These are phyloP conservation scores for Xanthoceras sorbifolium DNA, from an alignment of 345 rosid species.

Conservation along the genomic window DNA sequence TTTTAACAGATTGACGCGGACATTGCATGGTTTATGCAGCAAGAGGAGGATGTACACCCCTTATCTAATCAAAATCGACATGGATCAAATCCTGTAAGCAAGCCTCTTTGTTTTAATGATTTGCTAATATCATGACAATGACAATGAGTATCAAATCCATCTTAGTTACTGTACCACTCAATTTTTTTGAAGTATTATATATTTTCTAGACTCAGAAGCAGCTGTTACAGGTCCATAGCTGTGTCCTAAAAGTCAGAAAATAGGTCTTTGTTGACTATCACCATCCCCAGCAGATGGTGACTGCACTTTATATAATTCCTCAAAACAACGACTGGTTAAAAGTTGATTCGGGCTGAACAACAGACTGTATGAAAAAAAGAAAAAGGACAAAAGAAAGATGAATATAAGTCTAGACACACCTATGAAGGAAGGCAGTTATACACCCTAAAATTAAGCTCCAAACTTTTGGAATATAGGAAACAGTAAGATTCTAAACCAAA, in stretches of 20 bases:
- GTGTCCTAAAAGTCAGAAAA: not conserved
- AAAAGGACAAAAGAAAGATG: not conserved
- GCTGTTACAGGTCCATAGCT: not conserved
- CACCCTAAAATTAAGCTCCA: not conserved
- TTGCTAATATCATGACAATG: not conserved
- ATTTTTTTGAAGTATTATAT: not conserved
- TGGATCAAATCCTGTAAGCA: constrained; percentile 44
- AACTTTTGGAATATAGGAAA: not conserved
- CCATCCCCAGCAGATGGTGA: not conserved
- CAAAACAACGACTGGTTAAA: not conserved
- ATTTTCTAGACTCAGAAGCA: not conserved
- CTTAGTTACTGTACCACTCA: not conserved
- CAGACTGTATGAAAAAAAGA: not conserved
- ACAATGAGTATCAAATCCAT: not conserved
- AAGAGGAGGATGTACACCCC: constrained; percentile 51
- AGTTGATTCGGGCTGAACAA: not conserved
- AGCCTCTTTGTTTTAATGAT: constrained; percentile 6
- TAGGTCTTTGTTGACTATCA: not conserved
- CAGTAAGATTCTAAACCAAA: not conserved
- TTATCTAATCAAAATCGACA: constrained; percentile 35
- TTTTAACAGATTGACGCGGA: constrained; percentile 60
- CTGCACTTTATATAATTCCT: not conserved
- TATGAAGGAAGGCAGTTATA: not conserved
- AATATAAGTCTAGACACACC: not conserved
- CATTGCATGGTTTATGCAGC: constrained; percentile 63